Conservation (phyloP, 352 stramenopile species). For the Globisporangium ultimum region DNA sequence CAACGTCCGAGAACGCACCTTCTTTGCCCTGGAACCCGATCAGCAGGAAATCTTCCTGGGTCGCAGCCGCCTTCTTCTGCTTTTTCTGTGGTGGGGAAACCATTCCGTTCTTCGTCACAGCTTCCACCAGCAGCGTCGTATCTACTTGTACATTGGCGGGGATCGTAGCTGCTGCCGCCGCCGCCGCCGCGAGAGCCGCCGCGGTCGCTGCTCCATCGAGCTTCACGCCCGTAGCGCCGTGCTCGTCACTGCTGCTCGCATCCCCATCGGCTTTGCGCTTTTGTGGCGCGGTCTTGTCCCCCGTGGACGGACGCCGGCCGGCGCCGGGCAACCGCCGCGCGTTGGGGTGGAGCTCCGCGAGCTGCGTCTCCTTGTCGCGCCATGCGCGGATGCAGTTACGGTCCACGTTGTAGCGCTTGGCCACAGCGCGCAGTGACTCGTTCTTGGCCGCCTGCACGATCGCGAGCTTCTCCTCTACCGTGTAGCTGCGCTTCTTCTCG, state of each 20-base stretch:
- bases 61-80: slow-evolving; percentile 12
- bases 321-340: slow-evolving; percentile 60
- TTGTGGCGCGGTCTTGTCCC: neutral
- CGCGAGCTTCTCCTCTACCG: slow-evolving; percentile 64
- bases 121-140: too few species aligned
- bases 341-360: slow-evolving; percentile 46
- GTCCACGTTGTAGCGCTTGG: slow-evolving; percentile 64
- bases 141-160: too few species aligned
- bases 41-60: slow-evolving; percentile 44
- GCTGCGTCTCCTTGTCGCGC: slow-evolving; percentile 57
- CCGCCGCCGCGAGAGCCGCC: too few species aligned
- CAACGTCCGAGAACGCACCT: slow-evolving; percentile 69
- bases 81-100: neutral
- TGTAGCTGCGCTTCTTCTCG: slow-evolving; percentile 76
- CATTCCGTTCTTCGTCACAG: too few species aligned
- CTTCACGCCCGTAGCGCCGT: neutral
- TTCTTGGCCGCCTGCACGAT: slow-evolving; percentile 54
- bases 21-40: slow-evolving; percentile 73
- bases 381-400: slow-evolving; percentile 72
- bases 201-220: too few species aligned
- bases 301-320: slow-evolving; percentile 28
- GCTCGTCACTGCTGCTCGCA: neutral
- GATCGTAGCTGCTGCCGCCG: too few species aligned
- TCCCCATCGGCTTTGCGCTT: slow-evolving; percentile 20
- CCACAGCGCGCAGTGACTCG: slow-evolving; percentile 51